phyloP scores from a whole-genome alignment of 1,139 yeast species.

The Diutina catenulata region DNA sequence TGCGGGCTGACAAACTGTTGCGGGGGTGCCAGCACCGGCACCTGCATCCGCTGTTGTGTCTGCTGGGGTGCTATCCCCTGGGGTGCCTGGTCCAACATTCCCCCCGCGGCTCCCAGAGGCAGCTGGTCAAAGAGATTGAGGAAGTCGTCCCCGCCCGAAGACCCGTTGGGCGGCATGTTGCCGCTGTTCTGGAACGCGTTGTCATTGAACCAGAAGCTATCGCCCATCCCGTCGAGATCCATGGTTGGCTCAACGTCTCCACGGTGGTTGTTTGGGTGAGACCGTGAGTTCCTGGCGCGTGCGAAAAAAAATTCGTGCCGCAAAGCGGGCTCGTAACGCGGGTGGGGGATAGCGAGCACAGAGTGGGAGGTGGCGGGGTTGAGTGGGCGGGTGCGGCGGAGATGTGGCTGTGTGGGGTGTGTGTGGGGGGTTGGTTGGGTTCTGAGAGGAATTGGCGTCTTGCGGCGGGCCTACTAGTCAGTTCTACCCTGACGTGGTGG shows the following conservation, averaged over 20 bases:
- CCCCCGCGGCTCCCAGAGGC: slow-evolving; percentile 5
- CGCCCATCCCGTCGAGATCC: not conserved
- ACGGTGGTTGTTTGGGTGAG: not conserved
- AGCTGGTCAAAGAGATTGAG: slow-evolving; percentile 22
- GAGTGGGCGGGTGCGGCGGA: not conserved
- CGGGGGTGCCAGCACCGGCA: not conserved
- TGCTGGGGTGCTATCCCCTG: slow-evolving; percentile 1
- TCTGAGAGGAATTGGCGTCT: no score
- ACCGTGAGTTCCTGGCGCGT: no score
- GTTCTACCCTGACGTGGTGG: no score
- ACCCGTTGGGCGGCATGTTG: slow-evolving; percentile 10
- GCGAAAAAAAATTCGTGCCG: no score
- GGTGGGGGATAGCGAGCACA: not conserved
- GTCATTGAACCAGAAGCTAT: slow-evolving; percentile 32
- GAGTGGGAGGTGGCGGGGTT: not conserved
- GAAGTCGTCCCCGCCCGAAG: slow-evolving; percentile 18
- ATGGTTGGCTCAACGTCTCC: no score
- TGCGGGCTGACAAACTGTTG: slow-evolving; percentile 1
- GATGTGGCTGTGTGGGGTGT: not conserved
- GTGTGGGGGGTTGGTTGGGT: no score
- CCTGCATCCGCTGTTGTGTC: not conserved
- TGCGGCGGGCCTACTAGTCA: no score
- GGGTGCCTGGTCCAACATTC: not conserved
- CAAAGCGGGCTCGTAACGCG: no score
- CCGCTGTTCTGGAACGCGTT: slow-evolving; percentile 20